phyloP scores from a whole-genome alignment of 2,329 filamentous ascomycete genomes.

The Fonsecaea erecta region DNA sequence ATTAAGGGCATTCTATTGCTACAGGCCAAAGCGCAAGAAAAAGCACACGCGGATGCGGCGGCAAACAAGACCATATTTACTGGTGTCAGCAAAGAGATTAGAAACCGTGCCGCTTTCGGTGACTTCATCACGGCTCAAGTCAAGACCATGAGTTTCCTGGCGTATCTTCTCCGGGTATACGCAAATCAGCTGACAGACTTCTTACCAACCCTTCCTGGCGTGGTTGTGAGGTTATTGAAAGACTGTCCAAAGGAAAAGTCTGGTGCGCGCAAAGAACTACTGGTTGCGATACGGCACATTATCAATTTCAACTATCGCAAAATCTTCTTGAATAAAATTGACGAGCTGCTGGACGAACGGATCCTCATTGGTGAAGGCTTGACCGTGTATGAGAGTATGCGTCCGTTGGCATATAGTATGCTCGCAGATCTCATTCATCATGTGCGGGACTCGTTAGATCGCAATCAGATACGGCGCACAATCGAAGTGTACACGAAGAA shows the following conservation, averaged over 20 bases:
- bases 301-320: constrained; percentile 99
- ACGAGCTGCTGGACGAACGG: constrained; percentile 90
- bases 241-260: constrained; percentile 96
- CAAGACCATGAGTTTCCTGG: constrained; percentile 98
- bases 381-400: constrained; percentile 95
- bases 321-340: constrained; percentile 92
- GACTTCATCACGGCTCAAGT: constrained; percentile 98
- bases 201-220: constrained; percentile 78
- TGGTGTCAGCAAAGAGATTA: constrained; percentile 90
- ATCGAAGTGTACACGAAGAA: constrained; percentile 98
- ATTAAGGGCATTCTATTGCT: constrained; percentile 89
- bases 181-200: constrained; percentile 87
- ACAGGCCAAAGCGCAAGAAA: constrained; percentile 90
- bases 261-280: constrained; percentile 86
- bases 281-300: constrained; percentile 96
- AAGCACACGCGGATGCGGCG: constrained; percentile 83
- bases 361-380: constrained; percentile 94
- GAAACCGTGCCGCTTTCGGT: constrained; percentile 90
- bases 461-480: constrained; percentile 91
- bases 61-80: constrained; percentile 82
- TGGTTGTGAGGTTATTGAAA: constrained; percentile 87
- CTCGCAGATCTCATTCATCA: constrained; percentile 97
- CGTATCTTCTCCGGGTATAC: constrained; percentile 88
- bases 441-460: constrained; percentile 83
- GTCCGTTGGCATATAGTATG: constrained; percentile 96